These are phyloP conservation scores for Colletotrichum sp. DNA, from an alignment of 2,329 filamentous ascomycete genomes.

Conservation along the genomic window DNA sequence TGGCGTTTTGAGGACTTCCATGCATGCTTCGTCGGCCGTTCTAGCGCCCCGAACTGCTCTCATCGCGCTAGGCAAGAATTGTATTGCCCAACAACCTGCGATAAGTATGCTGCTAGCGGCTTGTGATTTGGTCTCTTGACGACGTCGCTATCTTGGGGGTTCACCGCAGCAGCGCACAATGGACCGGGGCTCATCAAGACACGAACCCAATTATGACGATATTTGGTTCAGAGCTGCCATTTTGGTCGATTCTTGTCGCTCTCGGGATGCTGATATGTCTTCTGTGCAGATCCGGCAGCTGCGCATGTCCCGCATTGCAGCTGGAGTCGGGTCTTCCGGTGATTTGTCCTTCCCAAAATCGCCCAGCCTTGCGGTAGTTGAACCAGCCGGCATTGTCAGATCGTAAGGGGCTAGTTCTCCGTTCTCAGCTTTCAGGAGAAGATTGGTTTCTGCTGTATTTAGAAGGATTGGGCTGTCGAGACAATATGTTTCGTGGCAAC, in stretches of 20 bases:
- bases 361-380: constrained; percentile 4
- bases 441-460: background rate
- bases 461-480: background rate
- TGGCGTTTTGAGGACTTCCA: constrained; percentile 13
- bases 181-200: background rate
- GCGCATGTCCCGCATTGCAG: background rate
- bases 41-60: constrained; percentile 18
- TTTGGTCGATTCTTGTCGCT: background rate
- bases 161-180: background rate
- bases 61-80: constrained; percentile 5
- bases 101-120: background rate
- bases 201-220: background rate
- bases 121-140: background rate
- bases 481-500: background rate
- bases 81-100: background rate
- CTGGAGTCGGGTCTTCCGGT: background rate
- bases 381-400: background rate
- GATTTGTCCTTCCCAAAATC: background rate
- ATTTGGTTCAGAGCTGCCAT: background rate
- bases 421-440: background rate
- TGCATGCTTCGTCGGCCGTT: constrained; percentile 20
- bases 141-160: background rate
- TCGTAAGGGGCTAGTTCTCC: background rate
- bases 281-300: background rate
- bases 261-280: background rate